These are phyloP conservation scores for Emergomyces africanus DNA, from an alignment of 2,329 filamentous ascomycete genomes.

Conservation along the genomic window DNA sequence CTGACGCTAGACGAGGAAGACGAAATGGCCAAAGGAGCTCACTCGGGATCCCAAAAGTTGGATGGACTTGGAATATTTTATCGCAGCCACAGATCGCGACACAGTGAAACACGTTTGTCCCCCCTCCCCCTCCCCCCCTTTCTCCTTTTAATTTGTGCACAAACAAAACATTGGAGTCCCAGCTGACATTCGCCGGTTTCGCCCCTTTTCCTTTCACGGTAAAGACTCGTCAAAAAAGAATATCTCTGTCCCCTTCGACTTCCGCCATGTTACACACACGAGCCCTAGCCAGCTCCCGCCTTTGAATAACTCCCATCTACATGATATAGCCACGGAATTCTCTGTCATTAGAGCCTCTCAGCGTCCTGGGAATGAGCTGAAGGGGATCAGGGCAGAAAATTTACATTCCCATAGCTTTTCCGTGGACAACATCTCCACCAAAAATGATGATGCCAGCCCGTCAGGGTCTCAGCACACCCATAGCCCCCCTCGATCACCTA, in stretches of 20 bases:
- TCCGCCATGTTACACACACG: slow-evolving; percentile 51
- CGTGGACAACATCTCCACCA: slow-evolving; percentile 17
- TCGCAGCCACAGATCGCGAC: slow-evolving; percentile 21
- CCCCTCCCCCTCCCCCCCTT: neutral
- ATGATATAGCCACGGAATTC: slow-evolving; percentile 42
- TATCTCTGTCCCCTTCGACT: slow-evolving; percentile 52
- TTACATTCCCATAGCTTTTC: slow-evolving; percentile 28
- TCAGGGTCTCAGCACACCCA: slow-evolving; percentile 7
- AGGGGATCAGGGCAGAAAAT: slow-evolving; percentile 40
- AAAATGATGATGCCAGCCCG: slow-evolving; percentile 3
- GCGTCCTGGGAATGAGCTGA: slow-evolving; percentile 35
- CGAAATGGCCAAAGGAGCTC: slow-evolving; percentile 19
- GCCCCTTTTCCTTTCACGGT: slow-evolving; percentile 2
- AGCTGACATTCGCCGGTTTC: neutral
- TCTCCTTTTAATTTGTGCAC: neutral
- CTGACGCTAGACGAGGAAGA: slow-evolving; percentile 26
- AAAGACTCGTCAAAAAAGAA: slow-evolving; percentile 33
- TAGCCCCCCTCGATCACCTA: slow-evolving; percentile 20
- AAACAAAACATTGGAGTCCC: neutral
- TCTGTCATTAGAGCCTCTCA: slow-evolving; percentile 42
- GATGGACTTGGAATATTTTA: slow-evolving; percentile 23
- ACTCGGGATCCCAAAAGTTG: slow-evolving; percentile 9
- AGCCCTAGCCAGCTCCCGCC: slow-evolving; percentile 41
- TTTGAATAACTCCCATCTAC: slow-evolving; percentile 38
- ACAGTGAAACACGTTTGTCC: slow-evolving; percentile 25